A percentile compares a stretch with the other conserved stretches of the same genome.
Conservation (phyloP, 306 rosid genomes). For the Glycyrrhiza uralensis region DNA sequence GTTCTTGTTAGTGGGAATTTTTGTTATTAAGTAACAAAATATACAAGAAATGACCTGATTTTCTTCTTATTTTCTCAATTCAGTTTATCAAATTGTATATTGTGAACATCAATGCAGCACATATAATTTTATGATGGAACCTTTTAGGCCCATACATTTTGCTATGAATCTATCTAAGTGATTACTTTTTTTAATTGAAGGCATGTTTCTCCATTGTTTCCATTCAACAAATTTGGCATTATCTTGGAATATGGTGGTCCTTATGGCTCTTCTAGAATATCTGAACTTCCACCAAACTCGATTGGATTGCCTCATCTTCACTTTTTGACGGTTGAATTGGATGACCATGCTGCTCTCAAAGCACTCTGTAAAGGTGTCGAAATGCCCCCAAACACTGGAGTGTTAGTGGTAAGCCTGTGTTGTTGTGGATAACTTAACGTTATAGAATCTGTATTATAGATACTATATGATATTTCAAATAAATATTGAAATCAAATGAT, state of each 20-base stretch:
- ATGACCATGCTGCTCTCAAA: slow-evolving; percentile 31
- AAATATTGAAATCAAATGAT: background rate
- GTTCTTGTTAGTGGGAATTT: too few species aligned
- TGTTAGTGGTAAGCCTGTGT: slow-evolving; percentile 33
- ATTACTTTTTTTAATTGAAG: slow-evolving; percentile 39
- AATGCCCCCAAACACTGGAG: slow-evolving; percentile 31
- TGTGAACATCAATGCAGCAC: slow-evolving; percentile 5
- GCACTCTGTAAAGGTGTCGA: slow-evolving; percentile 60
- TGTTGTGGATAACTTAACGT: background rate
- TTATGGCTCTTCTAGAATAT: slow-evolving; percentile 38
- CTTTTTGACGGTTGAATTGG: slow-evolving; percentile 50
- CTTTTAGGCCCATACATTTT: background rate
- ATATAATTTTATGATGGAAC: background rate
- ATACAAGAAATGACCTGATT: background rate
- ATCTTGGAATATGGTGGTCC: slow-evolving; percentile 69
- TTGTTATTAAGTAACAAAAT: too few species aligned
- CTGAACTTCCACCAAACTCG: slow-evolving; percentile 30
- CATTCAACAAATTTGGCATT: slow-evolving; percentile 49
- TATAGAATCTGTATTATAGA: background rate
- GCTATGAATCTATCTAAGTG: slow-evolving; percentile 5
- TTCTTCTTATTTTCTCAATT: background rate
- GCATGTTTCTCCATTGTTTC: slow-evolving; percentile 46
- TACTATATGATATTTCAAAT: background rate
- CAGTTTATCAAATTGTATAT: background rate
- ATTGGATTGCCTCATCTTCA: slow-evolving; percentile 47